Conservation (phyloP, 257 asterid species). For the Solanum acaule region DNA sequence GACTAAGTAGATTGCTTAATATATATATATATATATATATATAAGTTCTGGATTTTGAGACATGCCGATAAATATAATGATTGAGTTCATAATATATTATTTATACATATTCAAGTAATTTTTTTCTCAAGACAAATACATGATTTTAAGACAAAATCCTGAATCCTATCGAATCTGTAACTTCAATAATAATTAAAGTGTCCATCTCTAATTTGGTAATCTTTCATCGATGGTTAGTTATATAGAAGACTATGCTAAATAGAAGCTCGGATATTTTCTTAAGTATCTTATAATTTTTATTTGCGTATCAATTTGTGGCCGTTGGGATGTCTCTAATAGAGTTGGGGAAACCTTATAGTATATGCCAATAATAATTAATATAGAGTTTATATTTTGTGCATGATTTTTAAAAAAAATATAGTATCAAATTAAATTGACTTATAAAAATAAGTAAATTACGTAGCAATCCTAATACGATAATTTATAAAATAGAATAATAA, state of each 20-base stretch:
- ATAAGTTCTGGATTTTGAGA: background rate
- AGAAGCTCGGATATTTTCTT: background rate
- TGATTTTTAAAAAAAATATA: background rate
- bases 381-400: background rate
- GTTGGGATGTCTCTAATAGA: background rate
- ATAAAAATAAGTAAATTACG: background rate
- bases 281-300: background rate
- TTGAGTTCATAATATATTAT: background rate
- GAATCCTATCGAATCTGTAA: background rate
- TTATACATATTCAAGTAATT: background rate
- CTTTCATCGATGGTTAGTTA: background rate
- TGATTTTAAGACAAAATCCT: background rate
- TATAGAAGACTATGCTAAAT: background rate
- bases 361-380: background rate
- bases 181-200: too few relatives aligned
- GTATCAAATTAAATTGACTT: background rate
- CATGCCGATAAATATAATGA: background rate
- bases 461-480: background rate
- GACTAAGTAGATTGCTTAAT: background rate
- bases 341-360: background rate
- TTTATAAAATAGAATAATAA: too few relatives aligned
- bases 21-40: background rate
- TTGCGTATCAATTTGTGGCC: background rate
- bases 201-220: background rate
- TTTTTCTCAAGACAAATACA: background rate